Evolutionary conservation across 371 early-diverging fungal species (phyloP).

Genomic region (Rhizopus arrhizus): DNA sequence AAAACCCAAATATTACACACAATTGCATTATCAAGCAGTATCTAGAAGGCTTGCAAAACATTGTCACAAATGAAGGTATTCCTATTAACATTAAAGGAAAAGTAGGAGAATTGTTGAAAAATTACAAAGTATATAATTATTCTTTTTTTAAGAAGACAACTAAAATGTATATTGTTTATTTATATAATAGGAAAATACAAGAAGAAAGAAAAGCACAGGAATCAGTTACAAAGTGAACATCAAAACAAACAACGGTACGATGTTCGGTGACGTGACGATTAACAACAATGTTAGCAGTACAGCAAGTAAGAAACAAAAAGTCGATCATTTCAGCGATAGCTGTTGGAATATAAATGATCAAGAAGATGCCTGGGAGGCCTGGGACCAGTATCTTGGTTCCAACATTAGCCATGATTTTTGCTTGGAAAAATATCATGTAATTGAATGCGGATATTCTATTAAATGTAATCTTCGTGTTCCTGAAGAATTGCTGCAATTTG

Average conservation of each 20-base stretch:
- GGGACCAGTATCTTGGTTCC: constrained; percentile 9
- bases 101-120: too few species aligned
- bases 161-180: too few species aligned
- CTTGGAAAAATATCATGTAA: constrained; percentile 13
- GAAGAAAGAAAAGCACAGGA: not conserved
- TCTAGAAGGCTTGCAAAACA: too few species aligned
- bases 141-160: too few species aligned
- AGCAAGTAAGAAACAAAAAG: not conserved
- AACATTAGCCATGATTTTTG: constrained; percentile 14
- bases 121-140: too few species aligned
- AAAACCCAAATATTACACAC: too few species aligned
- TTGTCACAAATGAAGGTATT: too few species aligned
- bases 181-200: not conserved
- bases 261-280: not conserved
- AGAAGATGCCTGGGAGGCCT: not conserved
- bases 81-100: too few species aligned
- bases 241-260: not conserved
- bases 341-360: not conserved
- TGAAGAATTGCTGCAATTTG: not conserved
- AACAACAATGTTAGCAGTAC: not conserved
- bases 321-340: not conserved
- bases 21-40: too few species aligned
- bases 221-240: not conserved
- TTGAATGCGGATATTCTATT: constrained; percentile 22
- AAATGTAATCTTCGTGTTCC: constrained; percentile 8